Percentiles rank a stretch among this genome's conserved stretches.
Evolutionary conservation across 257 asterid genomes (phyloP).

Genomic region (Salvia miltiorrhiza): DNA sequence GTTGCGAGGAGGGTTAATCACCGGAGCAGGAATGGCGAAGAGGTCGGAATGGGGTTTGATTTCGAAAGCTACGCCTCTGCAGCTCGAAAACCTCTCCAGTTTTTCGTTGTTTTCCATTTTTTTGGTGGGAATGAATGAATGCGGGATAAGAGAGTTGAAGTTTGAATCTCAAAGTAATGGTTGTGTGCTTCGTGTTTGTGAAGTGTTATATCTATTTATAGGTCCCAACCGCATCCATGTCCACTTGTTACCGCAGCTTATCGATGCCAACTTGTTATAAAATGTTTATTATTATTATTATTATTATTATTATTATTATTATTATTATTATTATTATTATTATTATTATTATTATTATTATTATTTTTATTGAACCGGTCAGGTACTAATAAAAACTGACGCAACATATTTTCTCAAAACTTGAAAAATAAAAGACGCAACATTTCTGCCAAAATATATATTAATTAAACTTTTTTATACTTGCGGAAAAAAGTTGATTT

Average conservation of each 20-base stretch:
- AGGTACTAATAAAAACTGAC: neutral
- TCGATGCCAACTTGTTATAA: neutral
- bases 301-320: too few relatives aligned
- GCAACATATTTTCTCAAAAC: neutral
- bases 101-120: slow-evolving; percentile 35
- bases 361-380: neutral
- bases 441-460: too few relatives aligned
- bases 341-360: too few relatives aligned
- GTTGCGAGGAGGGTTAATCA: neutral
- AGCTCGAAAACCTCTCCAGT: slow-evolving; percentile 50
- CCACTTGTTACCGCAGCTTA: neutral
- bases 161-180: neutral
- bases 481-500: too few relatives aligned
- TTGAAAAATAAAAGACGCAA: neutral
- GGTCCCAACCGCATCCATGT: neutral
- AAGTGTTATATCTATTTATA: slow-evolving; percentile 16
- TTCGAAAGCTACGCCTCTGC: slow-evolving; percentile 78
- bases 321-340: too few relatives aligned
- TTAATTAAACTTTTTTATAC: too few relatives aligned
- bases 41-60: slow-evolving; percentile 58
- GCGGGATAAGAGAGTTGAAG: neutral
- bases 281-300: neutral
- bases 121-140: neutral
- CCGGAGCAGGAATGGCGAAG: slow-evolving; percentile 33
- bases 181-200: neutral